Evolutionary conservation across 73 alveolate species (phyloP).

Genomic region (Paramecium sonneborni): DNA sequence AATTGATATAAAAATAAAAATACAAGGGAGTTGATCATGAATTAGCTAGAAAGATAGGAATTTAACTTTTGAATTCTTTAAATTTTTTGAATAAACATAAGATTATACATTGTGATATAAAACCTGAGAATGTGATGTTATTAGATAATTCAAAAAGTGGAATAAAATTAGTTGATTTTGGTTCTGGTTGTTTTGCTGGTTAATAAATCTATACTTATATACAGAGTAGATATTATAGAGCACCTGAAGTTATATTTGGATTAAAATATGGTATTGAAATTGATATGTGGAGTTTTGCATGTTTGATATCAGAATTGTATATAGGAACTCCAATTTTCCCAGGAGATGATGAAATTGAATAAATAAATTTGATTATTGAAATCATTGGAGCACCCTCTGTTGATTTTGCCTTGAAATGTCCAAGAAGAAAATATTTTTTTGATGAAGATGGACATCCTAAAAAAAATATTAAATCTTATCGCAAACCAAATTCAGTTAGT

Average conservation of each 20-base stretch:
- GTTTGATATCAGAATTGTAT: conserved; percentile 89
- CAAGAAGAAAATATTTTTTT: conserved; percentile 75
- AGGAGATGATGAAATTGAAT: conserved; percentile 89
- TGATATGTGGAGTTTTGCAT: conserved; percentile 98
- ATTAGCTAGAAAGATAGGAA: conserved; percentile 74
- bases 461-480: background rate
- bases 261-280: conserved; percentile 91
- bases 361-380: conserved; percentile 84
- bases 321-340: conserved; percentile 91
- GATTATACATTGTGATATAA: conserved; percentile 88
- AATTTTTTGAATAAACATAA: conserved; percentile 64
- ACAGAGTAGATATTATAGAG: conserved; percentile 92
- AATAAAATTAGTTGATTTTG: conserved; percentile 86
- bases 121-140: conserved; percentile 86
- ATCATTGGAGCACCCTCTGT: conserved; percentile 83
- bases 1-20: conserved; percentile 74
- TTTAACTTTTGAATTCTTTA: conserved; percentile 75
- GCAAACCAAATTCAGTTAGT: conserved; percentile 16
- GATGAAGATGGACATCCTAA: conserved; percentile 70
- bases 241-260: conserved; percentile 97
- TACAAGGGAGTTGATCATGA: conserved; percentile 78
- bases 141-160: conserved; percentile 73
- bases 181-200: conserved; percentile 81
- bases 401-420: conserved; percentile 69
- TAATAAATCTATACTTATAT: conserved; percentile 85